Evolutionary conservation across 306 rosid genomes (phyloP), one percentile per base, ranked within the genome.

Genomic region (Vigna trinervia): DNA sequence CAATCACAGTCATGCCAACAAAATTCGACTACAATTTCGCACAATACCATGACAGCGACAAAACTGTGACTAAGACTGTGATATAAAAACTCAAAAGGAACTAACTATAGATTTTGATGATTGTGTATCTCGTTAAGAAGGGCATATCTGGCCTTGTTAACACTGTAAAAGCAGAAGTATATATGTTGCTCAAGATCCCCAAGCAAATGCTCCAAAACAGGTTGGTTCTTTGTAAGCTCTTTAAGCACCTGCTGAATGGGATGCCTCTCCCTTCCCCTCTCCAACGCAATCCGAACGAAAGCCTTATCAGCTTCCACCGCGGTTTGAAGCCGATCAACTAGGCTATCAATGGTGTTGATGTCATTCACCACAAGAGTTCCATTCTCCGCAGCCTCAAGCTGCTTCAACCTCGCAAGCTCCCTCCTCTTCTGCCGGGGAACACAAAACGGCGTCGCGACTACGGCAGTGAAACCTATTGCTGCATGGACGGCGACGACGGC

Each of bases 171-270:
- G 80, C 88, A 90, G 30, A 85, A 84, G 34, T 56, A 86, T 64
- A 88, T 80, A 59, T 84, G 90, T 12, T 82, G 76, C 69, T 90
- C 91, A 59, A 93, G 90, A 65, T 86, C 91, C 32, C 71, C 45
- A 22, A 91, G 88, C 73, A 76, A 79, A 8, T 69, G 70, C 15
- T 79, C 79, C 65, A 91, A 77, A 28, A 60, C 83, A 6, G 63
- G 78, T n/a, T 64, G 79, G 66, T 67, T 81, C 83, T 80, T 84
- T 28, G 79, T 74, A 8, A 91, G 86, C 82, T 82, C 87, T 71
- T 87, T 91, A 38, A 91, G 70, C 67, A 91, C 97, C 77, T 78
- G 85, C 73, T 90, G 90, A 9, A 90, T 83, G 12, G 88, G 82
- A 63, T 87, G 90, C 73, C 77, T 78, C 23, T 87, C 92, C 46